These are phyloP conservation scores for Claviceps maximensis DNA, from an alignment of 2,329 filamentous ascomycete species.

Conservation along the genomic window DNA sequence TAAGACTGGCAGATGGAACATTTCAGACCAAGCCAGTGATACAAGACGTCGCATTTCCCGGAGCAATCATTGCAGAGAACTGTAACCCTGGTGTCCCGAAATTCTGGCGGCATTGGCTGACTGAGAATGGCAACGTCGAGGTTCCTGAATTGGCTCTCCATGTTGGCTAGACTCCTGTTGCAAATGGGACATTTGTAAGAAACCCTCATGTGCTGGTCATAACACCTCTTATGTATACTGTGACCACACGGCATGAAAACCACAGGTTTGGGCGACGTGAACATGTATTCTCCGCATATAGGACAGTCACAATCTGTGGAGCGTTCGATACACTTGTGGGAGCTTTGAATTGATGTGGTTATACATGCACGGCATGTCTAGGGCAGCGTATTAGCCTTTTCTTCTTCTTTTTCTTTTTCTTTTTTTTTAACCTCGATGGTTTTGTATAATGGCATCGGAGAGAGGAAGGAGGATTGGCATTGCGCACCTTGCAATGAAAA, in stretches of 20 bases:
- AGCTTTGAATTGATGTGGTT: conserved; percentile 68
- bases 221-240: conserved; percentile 85
- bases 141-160: conserved; percentile 90
- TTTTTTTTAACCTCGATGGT: too few species aligned
- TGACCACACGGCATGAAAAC: conserved; percentile 95
- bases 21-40: conserved; percentile 91
- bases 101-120: conserved; percentile 87
- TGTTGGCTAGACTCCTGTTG: conserved; percentile 92
- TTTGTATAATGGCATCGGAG: not conserved
- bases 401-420: too few species aligned
- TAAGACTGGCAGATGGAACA: conserved; percentile 63
- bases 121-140: conserved; percentile 73
- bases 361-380: conserved; percentile 90
- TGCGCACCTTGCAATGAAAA: conserved; percentile 83
- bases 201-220: conserved; percentile 72
- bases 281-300: conserved; percentile 94
- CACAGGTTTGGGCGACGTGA: conserved; percentile 75
- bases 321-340: conserved; percentile 87
- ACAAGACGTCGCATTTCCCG: conserved; percentile 70
- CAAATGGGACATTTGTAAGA: conserved; percentile 96
- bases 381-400: not conserved
- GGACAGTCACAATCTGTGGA: conserved; percentile 93
- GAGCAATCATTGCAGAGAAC: conserved; percentile 93
- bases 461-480: not conserved
- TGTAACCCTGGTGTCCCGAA: conserved; percentile 63